A percentile compares a stretch with the other conserved stretches of the same genome.
Conservation (phyloP, 2,329 filamentous ascomycete genomes). For the Colletotrichum viniferum region DNA sequence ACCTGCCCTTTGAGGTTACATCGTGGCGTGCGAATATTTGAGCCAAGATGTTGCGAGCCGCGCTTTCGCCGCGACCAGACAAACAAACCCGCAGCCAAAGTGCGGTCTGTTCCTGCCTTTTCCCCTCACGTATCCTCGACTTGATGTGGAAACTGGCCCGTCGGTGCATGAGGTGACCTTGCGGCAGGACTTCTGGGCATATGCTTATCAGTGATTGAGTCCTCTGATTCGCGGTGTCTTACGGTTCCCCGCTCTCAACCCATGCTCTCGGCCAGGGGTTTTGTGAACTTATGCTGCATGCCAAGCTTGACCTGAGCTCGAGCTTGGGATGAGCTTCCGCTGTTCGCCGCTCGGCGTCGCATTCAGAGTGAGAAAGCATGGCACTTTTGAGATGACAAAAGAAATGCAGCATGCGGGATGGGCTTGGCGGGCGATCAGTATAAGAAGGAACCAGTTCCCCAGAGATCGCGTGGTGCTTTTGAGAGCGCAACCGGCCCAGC, state of each 20-base stretch:
- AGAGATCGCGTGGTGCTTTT: background rate
- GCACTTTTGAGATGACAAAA: background rate
- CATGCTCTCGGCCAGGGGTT: background rate
- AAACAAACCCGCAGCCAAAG: background rate
- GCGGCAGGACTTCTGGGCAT: background rate
- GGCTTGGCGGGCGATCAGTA: background rate
- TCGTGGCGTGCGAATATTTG: background rate
- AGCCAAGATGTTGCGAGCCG: background rate
- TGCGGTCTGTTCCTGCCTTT: background rate
- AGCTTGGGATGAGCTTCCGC: background rate
- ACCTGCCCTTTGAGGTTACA: conserved; percentile 18
- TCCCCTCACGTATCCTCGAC: background rate
- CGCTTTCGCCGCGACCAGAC: background rate
- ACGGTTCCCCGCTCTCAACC: background rate
- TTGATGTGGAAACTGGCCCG: background rate
- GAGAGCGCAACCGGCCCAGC: background rate
- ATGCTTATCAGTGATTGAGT: conserved; percentile 15
- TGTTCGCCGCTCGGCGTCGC: background rate
- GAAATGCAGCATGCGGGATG: background rate
- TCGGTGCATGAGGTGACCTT: background rate
- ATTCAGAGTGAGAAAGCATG: background rate
- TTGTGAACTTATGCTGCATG: background rate
- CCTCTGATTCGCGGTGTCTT: background rate
- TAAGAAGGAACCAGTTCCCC: background rate
- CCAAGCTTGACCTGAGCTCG: conserved; percentile 7